Evolutionary conservation across 345 rosid species (phyloP), one percentile per base, ranked within the genome.

Genomic region (Hirschfeldia incana): DNA sequence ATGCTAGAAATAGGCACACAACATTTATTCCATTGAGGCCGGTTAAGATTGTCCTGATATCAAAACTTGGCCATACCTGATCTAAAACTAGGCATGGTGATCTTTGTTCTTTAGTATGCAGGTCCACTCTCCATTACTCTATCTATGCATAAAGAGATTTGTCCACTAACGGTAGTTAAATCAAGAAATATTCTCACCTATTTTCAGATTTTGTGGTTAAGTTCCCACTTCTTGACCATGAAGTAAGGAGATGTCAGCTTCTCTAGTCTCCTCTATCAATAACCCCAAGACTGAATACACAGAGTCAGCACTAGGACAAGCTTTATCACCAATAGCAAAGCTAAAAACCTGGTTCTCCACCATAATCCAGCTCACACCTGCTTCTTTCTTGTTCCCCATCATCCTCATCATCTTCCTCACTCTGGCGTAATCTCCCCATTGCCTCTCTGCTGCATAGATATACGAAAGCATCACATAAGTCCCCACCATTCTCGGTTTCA

Each of bases 331-430:
- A 53, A 83, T 94, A 27, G 90, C 87, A 57, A 92, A 89, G 76
- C 92, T 84, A 74, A 76, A 78, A 60, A 88, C 89, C 69, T 86
- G 87, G 72, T 90, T 86, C 69, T 85, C 84, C 30, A 92, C 76
- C 78, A 86, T 88, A 26, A 90, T 90, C 98, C 99, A 91, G 78
- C 97, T 95, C 83, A 86, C 87, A 64, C 97, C 98, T 2, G 86
- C 84, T 83, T 91, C 98, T 82, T 94, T 94, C 76, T 85, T 90
- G 75, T 76, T 85, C 67, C 86, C 89, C 70, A 82, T 85, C 70
- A 79, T 80, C 76, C 86, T 85, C 85, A 93, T 85, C 80, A 83
- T 63, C 86, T 85, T 89, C 87, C 97, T 86, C 73, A 84, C 81
- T 62, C 84, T 85, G 1, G 94, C 96, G 44, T 73, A 86, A 73